Percentiles rank a stretch among this genome's conserved stretches.
These are phyloP conservation scores for Purshia tridentata DNA, from an alignment of 306 rosid species.

Conservation along the genomic window DNA sequence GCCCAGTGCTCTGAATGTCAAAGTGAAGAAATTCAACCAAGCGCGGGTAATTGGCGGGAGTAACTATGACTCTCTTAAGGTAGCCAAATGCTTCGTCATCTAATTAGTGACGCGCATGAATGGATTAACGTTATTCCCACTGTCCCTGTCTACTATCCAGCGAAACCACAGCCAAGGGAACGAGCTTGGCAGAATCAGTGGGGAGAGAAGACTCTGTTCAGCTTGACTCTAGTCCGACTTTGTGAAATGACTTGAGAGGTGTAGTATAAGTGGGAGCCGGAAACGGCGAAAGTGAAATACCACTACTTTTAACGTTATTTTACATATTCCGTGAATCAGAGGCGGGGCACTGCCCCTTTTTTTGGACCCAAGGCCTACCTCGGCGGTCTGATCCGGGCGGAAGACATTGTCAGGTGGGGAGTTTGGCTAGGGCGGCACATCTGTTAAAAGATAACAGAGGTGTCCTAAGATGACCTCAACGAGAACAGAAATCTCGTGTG, in stretches of 20 bases:
- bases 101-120: slow-evolving; percentile 75
- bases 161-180: slow-evolving; percentile 16
- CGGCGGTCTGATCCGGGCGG: neutral
- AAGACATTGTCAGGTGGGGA: no score
- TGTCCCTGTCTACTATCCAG: slow-evolving; percentile 23
- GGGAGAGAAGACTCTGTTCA: slow-evolving; percentile 12
- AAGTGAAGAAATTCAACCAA: no score
- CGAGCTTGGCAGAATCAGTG: slow-evolving; percentile 14
- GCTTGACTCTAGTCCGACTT: slow-evolving; percentile 12
- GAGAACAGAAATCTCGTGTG: slow-evolving; percentile 20
- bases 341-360: slow-evolving; percentile 40
- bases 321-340: slow-evolving; percentile 58
- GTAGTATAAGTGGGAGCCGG: neutral
- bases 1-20: no score
- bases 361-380: slow-evolving; percentile 11
- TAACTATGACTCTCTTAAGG: slow-evolving; percentile 62
- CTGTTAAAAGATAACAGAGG: slow-evolving; percentile 10
- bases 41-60: no score
- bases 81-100: slow-evolving; percentile 67
- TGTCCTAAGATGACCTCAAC: slow-evolving; percentile 21
- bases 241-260: slow-evolving; percentile 21
- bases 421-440: slow-evolving; percentile 4
- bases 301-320: slow-evolving; percentile 72
- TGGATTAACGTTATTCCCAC: slow-evolving; percentile 59
- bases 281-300: slow-evolving; percentile 38